phyloP scores from a whole-genome alignment of 495 filamentous ascomycete species.

The Trichocladium uniseriatum region DNA sequence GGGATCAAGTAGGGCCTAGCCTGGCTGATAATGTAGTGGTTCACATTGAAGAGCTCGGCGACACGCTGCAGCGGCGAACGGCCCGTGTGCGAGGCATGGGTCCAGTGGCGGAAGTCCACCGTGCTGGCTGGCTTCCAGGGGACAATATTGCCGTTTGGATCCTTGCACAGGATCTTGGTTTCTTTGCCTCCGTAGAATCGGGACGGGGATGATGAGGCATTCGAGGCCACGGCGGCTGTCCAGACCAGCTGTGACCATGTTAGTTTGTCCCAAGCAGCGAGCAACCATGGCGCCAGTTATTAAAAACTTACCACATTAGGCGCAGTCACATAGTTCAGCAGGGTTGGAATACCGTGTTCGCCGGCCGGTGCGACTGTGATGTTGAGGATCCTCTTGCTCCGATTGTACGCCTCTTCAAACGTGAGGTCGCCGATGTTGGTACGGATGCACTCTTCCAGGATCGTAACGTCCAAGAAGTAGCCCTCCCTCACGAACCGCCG shows the following conservation, averaged over 20 bases:
- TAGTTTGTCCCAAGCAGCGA: background rate
- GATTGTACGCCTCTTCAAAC: conserved; percentile 85
- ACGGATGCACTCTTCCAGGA: conserved; percentile 77
- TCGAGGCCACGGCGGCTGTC: conserved; percentile 89
- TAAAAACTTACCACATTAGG: conserved; percentile 81
- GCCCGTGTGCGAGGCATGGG: conserved; percentile 58
- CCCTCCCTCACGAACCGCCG: conserved; percentile 61
- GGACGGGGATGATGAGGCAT: conserved; percentile 61
- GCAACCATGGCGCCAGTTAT: too few relatives aligned
- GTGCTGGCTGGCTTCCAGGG: conserved; percentile 68
- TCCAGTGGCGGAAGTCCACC: conserved; percentile 59
- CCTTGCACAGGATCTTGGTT: conserved; percentile 72
- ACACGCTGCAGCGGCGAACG: conserved; percentile 76
- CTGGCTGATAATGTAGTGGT: conserved; percentile 76
- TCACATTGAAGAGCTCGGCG: conserved; percentile 88
- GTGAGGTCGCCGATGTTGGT: conserved; percentile 83
- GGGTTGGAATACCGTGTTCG: conserved; percentile 66
- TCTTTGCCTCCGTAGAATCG: conserved; percentile 51
- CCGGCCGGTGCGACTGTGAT: conserved; percentile 76
- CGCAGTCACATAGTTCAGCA: conserved; percentile 89
- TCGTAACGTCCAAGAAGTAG: conserved; percentile 71
- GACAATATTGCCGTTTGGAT: conserved; percentile 63
- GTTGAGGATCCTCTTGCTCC: conserved; percentile 81
- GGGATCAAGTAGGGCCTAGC: conserved; percentile 75
- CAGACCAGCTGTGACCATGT: conserved; percentile 58